Base-by-base conservation (phyloP, 1,139 yeast species). In the Trichomonascaceae sp. region DNA sequence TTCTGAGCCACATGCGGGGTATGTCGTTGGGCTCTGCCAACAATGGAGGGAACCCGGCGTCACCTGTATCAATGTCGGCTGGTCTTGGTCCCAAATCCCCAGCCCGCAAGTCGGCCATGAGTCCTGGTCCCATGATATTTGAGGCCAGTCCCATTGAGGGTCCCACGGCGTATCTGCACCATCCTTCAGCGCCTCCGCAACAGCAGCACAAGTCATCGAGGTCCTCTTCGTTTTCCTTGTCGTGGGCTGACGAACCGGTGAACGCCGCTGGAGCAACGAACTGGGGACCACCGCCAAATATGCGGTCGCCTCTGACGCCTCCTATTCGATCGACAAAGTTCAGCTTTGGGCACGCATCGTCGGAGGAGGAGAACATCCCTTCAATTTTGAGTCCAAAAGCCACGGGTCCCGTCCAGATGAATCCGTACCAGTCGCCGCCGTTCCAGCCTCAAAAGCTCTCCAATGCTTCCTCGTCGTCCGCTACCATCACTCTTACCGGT, bases 1-100 rank as follows among this genome's bases (percentile, higher is more conserved):
- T 73, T 28, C 50, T 66, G 16, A 44, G 40, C 4, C 43, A 42
- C 18, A 37, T 39, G 40, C 40, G 35, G 14, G 31, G 33, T 13
- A 30, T 39, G 22, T 36, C 22, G 11, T 16, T 34, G 18, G 29
- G 29, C 13, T 20, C 23, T 20, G 23, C 23, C 11, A 20, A 20
- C 11, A 20, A 20, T 11, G 23, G 23, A 8, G 11, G 23, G 6
- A 20, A 20, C 11, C 9, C 23, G 9, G 11, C 9, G 6, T 20
- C 23, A 20, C 23, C 23, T 20, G 23, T 11, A 8, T 20, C 23
- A 8, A 11, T 20, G 9, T 20, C 23, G 6, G n/a, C n/a, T n/a
- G n/a, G n/a, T n/a, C n/a, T n/a, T n/a, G n/a, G n/a, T n/a, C n/a
- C n/a, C n/a, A n/a, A n/a, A n/a, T n/a, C n/a, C n/a, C n/a, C n/a